Conservation (phyloP, 148 eudicot species). For the Arctostaphylos glauca region DNA sequence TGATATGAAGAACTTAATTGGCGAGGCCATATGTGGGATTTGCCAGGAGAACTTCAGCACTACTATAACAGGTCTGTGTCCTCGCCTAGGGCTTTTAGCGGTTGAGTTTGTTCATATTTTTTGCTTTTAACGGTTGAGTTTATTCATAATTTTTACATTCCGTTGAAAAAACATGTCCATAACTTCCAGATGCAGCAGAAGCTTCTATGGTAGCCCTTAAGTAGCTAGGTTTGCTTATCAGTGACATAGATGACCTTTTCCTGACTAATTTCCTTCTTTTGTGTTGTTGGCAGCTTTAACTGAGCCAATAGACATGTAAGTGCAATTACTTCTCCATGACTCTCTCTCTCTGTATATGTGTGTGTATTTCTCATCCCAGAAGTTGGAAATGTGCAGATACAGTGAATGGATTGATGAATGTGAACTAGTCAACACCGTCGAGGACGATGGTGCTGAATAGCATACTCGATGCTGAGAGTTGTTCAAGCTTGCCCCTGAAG, state of each 20-base stretch:
- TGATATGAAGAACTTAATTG: constrained; percentile 78
- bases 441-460: constrained; percentile 52
- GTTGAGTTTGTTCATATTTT: background rate
- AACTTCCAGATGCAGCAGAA: background rate
- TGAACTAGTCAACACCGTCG: constrained; percentile 64
- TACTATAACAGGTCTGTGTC: constrained; percentile 43
- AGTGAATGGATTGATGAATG: constrained; percentile 96
- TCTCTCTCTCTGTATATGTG: background rate
- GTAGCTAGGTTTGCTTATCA: background rate
- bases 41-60: constrained; percentile 85
- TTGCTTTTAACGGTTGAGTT: background rate
- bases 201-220: background rate
- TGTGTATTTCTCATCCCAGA: background rate
- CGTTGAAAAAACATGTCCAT: background rate
- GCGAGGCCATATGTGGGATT: constrained; percentile 66
- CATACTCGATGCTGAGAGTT: background rate
- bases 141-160: background rate
- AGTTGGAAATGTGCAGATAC: constrained; percentile 47
- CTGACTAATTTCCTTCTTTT: constrained; percentile 2
- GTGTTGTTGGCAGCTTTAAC: constrained; percentile 62
- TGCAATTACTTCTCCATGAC: background rate
- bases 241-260: background rate
- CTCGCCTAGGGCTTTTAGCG: background rate
- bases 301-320: constrained; percentile 93
- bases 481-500: background rate